A percentile compares a stretch with the other conserved stretches of the same genome.
These are phyloP conservation scores for Lipomyces sp. DNA, from an alignment of 805 yeast genomes.

Conservation along the genomic window DNA sequence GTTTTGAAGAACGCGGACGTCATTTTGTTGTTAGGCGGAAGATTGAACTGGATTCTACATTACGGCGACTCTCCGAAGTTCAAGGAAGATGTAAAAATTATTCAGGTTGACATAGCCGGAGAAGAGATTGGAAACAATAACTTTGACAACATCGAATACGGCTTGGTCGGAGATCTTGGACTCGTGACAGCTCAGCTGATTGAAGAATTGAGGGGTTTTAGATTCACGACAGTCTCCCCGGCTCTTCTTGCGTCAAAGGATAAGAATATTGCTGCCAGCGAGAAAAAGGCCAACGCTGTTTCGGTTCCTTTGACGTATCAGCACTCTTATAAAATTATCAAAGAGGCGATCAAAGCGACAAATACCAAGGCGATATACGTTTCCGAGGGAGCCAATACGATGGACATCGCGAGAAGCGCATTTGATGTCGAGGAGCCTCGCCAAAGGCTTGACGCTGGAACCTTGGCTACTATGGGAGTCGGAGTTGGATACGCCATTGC, in stretches of 20 bases:
- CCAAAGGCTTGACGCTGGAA: slow-evolving; percentile 65
- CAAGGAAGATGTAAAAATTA: slow-evolving; percentile 45
- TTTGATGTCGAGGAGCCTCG: slow-evolving; percentile 54
- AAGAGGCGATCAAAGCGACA: slow-evolving; percentile 40
- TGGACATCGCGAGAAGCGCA: slow-evolving; percentile 65
- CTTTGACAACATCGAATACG: slow-evolving; percentile 41
- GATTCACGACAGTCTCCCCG: slow-evolving; percentile 37
- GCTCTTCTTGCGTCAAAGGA: slow-evolving; percentile 31
- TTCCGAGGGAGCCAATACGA: slow-evolving; percentile 74
- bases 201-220: slow-evolving; percentile 37
- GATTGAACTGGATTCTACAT: slow-evolving; percentile 72
- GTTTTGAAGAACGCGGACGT: slow-evolving; percentile 58
- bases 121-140: slow-evolving; percentile 52
- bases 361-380: slow-evolving; percentile 44
- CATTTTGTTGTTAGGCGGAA: slow-evolving; percentile 58
- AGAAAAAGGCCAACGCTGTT: slow-evolving; percentile 37
- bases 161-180: slow-evolving; percentile 56
- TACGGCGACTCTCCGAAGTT: slow-evolving; percentile 60
- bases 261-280: slow-evolving; percentile 39
- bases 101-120: slow-evolving; percentile 55
- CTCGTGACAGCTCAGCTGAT: slow-evolving; percentile 43
- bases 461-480: slow-evolving; percentile 75
- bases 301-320: slow-evolving; percentile 46
- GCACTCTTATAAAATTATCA: slow-evolving; percentile 50
- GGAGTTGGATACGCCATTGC: slow-evolving; percentile 71